Percentiles rank a stretch among this genome's conserved stretches.
Evolutionary conservation across 495 filamentous ascomycete genomes (phyloP).

Genomic region (Penicillium robsamsonii): DNA sequence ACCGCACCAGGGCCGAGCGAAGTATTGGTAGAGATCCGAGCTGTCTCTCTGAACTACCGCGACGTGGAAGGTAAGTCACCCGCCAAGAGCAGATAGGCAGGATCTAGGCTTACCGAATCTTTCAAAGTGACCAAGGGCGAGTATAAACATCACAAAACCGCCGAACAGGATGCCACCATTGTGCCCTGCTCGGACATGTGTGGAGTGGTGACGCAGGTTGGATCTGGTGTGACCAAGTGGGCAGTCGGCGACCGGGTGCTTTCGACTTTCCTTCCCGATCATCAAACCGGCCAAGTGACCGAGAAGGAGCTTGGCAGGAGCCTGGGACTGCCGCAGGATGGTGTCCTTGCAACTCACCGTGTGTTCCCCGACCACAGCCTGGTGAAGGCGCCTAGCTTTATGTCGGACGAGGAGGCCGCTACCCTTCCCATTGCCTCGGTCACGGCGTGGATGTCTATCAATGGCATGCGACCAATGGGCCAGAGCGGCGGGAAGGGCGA

Average conservation of each 20-base stretch:
- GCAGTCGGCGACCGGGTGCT: conserved; percentile 67
- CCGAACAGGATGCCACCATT: conserved; percentile 46
- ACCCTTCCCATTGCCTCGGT: conserved; percentile 69
- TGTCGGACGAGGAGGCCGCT: conserved; percentile 61
- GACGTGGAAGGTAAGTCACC: conserved; percentile 53
- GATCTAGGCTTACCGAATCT: not conserved
- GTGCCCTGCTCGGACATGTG: conserved; percentile 75
- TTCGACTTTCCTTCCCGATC: conserved; percentile 74
- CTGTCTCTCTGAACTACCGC: conserved; percentile 58
- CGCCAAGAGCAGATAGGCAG: not conserved
- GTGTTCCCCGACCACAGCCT: conserved; percentile 64
- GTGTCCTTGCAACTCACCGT: conserved; percentile 66
- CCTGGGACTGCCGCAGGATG: conserved; percentile 65
- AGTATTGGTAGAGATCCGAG: conserved; percentile 55
- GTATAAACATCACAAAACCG: conserved; percentile 53
- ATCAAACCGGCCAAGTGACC: conserved; percentile 62
- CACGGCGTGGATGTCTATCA: conserved; percentile 81
- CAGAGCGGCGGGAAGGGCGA: conserved; percentile 63
- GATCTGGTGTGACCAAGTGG: conserved; percentile 61
- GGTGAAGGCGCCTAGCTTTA: conserved; percentile 59
- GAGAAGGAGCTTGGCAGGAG: conserved; percentile 47
- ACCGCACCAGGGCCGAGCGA: conserved; percentile 45
- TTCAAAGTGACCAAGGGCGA: conserved; percentile 51
- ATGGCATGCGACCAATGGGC: conserved; percentile 57
- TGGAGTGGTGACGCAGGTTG: conserved; percentile 64